Conservation (phyloP, 192 early-diverging fungal genomes). For the Mortierella hygrophila region DNA sequence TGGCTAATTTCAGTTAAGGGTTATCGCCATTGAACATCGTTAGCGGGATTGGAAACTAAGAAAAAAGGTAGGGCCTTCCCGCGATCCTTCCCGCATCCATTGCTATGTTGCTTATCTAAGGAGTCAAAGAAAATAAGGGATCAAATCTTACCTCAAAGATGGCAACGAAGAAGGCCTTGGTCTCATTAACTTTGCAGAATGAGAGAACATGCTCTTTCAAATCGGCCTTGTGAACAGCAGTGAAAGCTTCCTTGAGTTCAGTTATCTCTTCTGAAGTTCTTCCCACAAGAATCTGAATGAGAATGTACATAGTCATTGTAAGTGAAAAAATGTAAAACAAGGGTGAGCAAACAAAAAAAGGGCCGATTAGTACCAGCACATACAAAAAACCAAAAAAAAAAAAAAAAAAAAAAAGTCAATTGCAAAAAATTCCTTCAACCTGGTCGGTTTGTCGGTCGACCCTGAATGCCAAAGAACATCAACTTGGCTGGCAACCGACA, state of each 20-base stretch:
- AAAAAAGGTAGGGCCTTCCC: neutral
- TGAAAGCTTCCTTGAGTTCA: slow-evolving; percentile 42
- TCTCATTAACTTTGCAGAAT: slow-evolving; percentile 22
- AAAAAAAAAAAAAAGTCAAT: slow-evolving; percentile 8
- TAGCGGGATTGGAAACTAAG: neutral
- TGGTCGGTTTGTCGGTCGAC: neutral
- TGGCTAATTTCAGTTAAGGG: slow-evolving; percentile 10
- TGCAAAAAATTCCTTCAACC: neutral
- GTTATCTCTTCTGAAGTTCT: slow-evolving; percentile 37
- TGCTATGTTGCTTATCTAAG: too few species aligned
- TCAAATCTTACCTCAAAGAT: slow-evolving; percentile 30
- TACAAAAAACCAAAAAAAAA: neutral
- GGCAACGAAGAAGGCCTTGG: slow-evolving; percentile 23
- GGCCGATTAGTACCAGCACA: neutral
- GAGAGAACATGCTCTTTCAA: slow-evolving; percentile 38
- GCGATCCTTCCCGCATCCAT: neutral
- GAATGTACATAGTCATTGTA: neutral
- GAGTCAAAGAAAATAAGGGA: neutral
- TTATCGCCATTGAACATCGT: neutral
- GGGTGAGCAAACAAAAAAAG: neutral
- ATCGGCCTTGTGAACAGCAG: slow-evolving; percentile 15
- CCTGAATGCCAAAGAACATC: neutral
- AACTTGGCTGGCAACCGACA: neutral
- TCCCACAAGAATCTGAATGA: slow-evolving; percentile 38
- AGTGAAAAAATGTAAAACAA: neutral